phyloP scores from a whole-genome alignment of 2,329 filamentous ascomycete species.

The Fusarium abutilonis region DNA sequence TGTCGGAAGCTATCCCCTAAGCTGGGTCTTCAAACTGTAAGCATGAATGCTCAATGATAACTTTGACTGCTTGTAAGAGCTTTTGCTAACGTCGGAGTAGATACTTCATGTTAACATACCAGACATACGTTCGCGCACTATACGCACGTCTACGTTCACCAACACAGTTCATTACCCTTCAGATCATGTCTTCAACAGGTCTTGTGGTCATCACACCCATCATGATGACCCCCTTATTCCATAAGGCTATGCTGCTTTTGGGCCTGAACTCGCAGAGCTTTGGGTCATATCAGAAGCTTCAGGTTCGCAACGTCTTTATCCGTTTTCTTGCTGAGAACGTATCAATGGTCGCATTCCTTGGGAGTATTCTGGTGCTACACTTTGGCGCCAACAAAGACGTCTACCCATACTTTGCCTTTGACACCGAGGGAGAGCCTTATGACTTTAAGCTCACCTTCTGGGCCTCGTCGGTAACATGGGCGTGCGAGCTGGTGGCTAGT shows the following conservation, averaged over 20 bases:
- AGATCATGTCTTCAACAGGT: conserved; percentile 69
- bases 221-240: conserved; percentile 68
- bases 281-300: conserved; percentile 71
- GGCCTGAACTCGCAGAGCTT: conserved; percentile 69
- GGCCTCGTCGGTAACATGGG: conserved; percentile 72
- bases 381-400: conserved; percentile 74
- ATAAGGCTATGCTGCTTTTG: conserved; percentile 64
- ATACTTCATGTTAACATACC: conserved; percentile 75
- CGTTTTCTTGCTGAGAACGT: conserved; percentile 73
- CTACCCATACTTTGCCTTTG: conserved; percentile 76
- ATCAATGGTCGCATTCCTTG: conserved; percentile 74
- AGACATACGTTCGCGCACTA: conserved; percentile 75
- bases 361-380: conserved; percentile 71
- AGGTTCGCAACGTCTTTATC: conserved; percentile 73
- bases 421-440: conserved; percentile 60
- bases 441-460: conserved; percentile 72
- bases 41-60: conserved; percentile 38
- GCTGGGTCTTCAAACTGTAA: conserved; percentile 76
- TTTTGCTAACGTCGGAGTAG: conserved; percentile 47
- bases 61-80: background rate
- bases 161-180: conserved; percentile 71
- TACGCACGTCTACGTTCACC: conserved; percentile 74
- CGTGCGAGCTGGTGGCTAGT: conserved; percentile 70
- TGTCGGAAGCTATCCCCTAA: conserved; percentile 75
- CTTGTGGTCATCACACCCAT: conserved; percentile 72